Base-by-base conservation (phyloP, 495 filamentous ascomycete species). In the Mycothermus thermophilus region DNA sequence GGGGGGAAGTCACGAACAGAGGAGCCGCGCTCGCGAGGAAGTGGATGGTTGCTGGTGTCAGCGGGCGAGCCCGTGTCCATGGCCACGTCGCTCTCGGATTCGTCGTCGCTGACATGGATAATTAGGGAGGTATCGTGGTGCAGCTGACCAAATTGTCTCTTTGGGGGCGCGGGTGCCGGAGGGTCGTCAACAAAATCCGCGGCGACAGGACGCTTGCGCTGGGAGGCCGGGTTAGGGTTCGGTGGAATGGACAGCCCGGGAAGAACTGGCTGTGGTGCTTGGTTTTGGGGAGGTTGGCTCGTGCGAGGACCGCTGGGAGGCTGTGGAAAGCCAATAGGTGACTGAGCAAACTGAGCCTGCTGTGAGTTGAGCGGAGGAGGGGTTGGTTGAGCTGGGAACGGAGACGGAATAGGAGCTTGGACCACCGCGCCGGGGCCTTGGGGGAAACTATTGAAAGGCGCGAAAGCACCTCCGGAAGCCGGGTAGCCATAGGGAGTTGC, bases 201-300 rank as follows among this genome's bases (percentile, higher is more conserved):
- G 23, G 86, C 85, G 27, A 81, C 79, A n/a, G 82, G 83, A 14
- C 87, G 77, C 54, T 93, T 93, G 13, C 79, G 71, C 24, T 46
- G 43, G 21, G 28, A 48, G 15, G 38, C 11, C 5, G 35, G 27
- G 7, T 22, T 28, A 3, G 37, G 34, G 15, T 29, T 27, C 3
- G 44, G 12, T 3, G 48, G 37, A 2, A 39, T 15, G 3, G 22
- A 15, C 18, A 47, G 34, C 13, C 42, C 40, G 12, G 41, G 44
- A 4, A 49, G 32, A 8, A 32, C 32, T 3, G 43, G 34, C 14
- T 12, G 21, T 2, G 26, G 6, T 26, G n/a, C n/a, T n/a, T n/a
- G n/a, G n/a, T n/a, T n/a, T n/a, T n/a, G n/a, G n/a, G n/a, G n/a
- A n/a, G n/a, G n/a, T n/a, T n/a, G n/a, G n/a, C n/a, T n/a, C n/a